Conservation (phyloP, 1,284 basidiomycete genomes). For the Ceratobasidium sp. region DNA sequence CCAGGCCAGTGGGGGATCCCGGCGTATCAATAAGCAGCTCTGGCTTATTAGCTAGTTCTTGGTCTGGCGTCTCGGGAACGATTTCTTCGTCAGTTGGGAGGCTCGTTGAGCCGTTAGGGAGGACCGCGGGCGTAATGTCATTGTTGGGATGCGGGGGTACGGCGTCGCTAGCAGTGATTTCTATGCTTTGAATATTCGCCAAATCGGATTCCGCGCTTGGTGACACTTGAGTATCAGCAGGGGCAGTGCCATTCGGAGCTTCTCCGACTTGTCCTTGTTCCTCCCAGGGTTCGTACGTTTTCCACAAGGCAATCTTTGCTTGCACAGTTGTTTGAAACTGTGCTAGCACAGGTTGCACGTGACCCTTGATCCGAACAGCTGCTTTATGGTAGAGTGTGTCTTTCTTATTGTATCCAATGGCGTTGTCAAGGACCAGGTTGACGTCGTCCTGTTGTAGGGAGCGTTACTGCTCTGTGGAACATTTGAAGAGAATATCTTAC, state of each 20-base stretch:
- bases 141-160: neutral
- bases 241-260: neutral
- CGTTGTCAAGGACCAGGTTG: conserved; percentile 85
- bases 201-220: neutral
- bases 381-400: conserved; percentile 78
- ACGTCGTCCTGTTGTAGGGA: conserved; percentile 74
- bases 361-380: conserved; percentile 74
- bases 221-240: neutral
- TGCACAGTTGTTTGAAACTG: conserved; percentile 60
- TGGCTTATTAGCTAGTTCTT: conserved; percentile 17
- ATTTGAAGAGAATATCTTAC: conserved; percentile 57
- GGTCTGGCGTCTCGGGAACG: conserved; percentile 30
- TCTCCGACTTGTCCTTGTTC: conserved; percentile 17
- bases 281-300: neutral
- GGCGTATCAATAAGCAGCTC: neutral
- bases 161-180: neutral
- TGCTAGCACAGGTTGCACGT: conserved; percentile 68
- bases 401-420: conserved; percentile 85
- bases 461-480: neutral
- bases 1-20: neutral
- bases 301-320: conserved; percentile 18
- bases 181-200: neutral
- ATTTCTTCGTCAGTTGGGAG: conserved; percentile 41
- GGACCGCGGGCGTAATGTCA: neutral
- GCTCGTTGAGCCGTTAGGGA: neutral